Percentiles rank a stretch among this genome's conserved stretches.
Evolutionary conservation across 2,329 filamentous ascomycete species (phyloP).

Genomic region (Neofusicoccum ribis): DNA sequence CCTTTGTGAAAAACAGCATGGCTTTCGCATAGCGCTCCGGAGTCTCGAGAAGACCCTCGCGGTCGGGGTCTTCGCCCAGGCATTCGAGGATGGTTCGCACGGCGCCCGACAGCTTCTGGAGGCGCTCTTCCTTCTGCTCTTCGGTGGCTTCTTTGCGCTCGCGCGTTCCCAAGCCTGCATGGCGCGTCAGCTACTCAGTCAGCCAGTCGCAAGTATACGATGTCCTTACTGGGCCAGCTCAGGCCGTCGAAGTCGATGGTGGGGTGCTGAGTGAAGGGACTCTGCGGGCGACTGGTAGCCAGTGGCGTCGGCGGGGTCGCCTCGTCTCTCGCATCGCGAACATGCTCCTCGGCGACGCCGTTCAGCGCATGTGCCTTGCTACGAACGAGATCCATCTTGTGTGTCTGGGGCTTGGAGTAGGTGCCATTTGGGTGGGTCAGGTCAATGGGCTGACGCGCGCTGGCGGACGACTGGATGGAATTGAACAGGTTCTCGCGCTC

Average conservation of each 20-base stretch:
- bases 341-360: constrained; percentile 46
- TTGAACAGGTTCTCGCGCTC: constrained; percentile 60
- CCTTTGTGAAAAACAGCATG: constrained; percentile 92
- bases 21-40: constrained; percentile 92
- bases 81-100: constrained; percentile 66
- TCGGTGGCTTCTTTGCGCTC: constrained; percentile 60
- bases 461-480: constrained; percentile 60
- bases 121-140: constrained; percentile 57
- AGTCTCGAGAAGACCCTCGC: constrained; percentile 63
- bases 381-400: not conserved
- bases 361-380: constrained; percentile 21
- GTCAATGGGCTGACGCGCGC: constrained; percentile 47
- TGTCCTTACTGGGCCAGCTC: constrained; percentile 53
- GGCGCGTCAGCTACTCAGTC: not conserved
- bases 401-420: constrained; percentile 27
- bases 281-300: constrained; percentile 52
- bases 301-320: constrained; percentile 51
- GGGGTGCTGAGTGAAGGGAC: constrained; percentile 52
- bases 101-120: constrained; percentile 63
- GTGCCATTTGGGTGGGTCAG: constrained; percentile 40
- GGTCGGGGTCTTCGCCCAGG: constrained; percentile 64
- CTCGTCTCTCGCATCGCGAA: constrained; percentile 56
- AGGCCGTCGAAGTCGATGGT: constrained; percentile 58
- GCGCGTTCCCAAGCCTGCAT: constrained; percentile 63
- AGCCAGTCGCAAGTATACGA: not conserved